Evolutionary conservation across 176 grass and related monocot genomes (phyloP).

Genomic region (Guadua angustifolia): DNA sequence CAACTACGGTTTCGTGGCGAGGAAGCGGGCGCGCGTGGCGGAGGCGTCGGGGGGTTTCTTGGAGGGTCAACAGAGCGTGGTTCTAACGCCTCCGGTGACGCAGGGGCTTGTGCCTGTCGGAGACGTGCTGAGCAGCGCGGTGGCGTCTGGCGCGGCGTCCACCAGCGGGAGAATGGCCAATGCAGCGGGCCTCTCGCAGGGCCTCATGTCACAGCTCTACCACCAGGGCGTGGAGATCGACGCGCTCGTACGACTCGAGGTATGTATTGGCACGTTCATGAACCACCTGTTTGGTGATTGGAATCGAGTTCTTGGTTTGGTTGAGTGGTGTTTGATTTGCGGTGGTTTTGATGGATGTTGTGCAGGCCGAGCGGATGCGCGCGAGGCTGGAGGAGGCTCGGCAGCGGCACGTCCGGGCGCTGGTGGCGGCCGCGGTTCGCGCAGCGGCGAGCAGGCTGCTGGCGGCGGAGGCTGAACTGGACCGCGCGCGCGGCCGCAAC

Average conservation of each 20-base stretch:
- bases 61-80: not conserved
- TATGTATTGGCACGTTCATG: not conserved
- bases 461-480: slow-evolving; percentile 52
- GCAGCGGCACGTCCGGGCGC: slow-evolving; percentile 18
- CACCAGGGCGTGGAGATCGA: slow-evolving; percentile 50
- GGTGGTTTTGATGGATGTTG: not conserved
- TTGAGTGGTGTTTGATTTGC: not conserved
- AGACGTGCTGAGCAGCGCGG: not conserved
- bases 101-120: not conserved
- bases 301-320: not conserved
- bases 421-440: slow-evolving; percentile 34
- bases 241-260: slow-evolving; percentile 52
- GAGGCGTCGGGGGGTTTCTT: not conserved
- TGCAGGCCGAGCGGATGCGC: slow-evolving; percentile 52
- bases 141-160: slow-evolving; percentile 33
- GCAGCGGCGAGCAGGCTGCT: not conserved
- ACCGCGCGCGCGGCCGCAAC: slow-evolving; percentile 42
- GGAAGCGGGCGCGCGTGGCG: slow-evolving; percentile 44
- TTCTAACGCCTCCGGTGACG: not conserved
- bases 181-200: not conserved
- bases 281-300: not conserved
- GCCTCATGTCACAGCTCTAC: slow-evolving; percentile 37
- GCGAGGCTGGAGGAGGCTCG: slow-evolving; percentile 44
- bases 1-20: slow-evolving; percentile 16
- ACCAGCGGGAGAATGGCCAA: slow-evolving; percentile 38